Base-by-base conservation (phyloP, 208 protist genomes). In the Crithidia thermophila region DNA sequence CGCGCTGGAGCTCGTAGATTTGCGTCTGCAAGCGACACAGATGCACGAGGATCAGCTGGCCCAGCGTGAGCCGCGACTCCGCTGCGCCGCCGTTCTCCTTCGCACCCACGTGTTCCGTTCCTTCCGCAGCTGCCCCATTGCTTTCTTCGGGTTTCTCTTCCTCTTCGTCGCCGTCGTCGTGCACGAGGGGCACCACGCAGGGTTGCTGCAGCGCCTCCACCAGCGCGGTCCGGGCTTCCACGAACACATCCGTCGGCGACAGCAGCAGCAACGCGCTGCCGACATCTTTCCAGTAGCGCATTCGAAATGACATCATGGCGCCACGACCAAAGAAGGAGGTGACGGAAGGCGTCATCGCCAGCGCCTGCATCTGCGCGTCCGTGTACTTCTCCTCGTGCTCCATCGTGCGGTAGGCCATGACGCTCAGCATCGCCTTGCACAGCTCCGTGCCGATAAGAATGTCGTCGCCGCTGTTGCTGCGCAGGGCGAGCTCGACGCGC, bases 371-470 rank as follows among this genome's bases (percentile, higher is more conserved):
- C 64, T 94, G 89, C 23, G 73, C 70, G 16, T 62, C 62, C 57
- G 53, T 88, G 53, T 82, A 90, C 67, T 91, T 77, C 65, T 93
- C 86, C 66, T 88, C 85, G 53, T 90, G 75, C 71, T 92, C 86
- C 16, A 83, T 66, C 7, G 57, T 81, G 21, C 63, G 45, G 55
- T 87, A 79, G 5, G 77, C 39, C 49, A 90, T 65, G 27, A 90
- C 73, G 30, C 75, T 59, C n/a, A 87, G 43, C 18, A 94, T 53
- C 4, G 84, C 69, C 40, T 81, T 79, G 28, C 90, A 79, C 11
- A 93, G 70, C 69, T 94, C 86, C 13, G 80, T 57, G 3, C 84
- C 89, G 27, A 90, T 71, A 0, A 94, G 49, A 52, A 87, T 72
- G 34, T 72, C 67, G 7, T 56, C 42, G 23, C 84, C 71, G 20